Base-by-base conservation (phyloP, 805 yeast species). In the Teunomyces cretensis region DNA sequence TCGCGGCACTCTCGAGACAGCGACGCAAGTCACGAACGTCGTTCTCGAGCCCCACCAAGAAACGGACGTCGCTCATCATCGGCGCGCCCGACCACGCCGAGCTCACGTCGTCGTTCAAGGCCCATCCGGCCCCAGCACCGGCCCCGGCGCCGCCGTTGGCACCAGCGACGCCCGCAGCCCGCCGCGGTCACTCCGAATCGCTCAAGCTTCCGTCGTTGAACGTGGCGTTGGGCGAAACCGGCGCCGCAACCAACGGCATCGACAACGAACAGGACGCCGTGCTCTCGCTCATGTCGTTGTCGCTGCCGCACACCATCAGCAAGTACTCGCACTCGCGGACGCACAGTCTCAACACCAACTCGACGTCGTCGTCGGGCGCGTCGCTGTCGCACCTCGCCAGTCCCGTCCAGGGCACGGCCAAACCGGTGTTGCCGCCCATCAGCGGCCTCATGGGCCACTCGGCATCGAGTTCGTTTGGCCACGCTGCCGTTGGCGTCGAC, bases 201-300 rank as follows among this genome's bases (percentile, higher is more conserved):
- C 43, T 53, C 15, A 54, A 55, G 42, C 49, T 64, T 13, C 71
- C 70, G 6, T 67, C 70, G 8, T 48, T 65, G 13, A 65, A 62
- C 39, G 52, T 64, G 6, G 62, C 65, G 2, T 45, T 61, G 33
- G 42, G 30, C 15, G 27, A 39, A 9, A 24, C 26, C 33, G 22
- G n/a, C 24, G 16, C n/a, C 5, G 45, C 41, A 7, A 24, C 26
- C 33, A 32, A 37, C 24, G 39, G 58, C 42, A 50, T 60, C 48
- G 59, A 62, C 49, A 58, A 63, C 39, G 84, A 79, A 49, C 78
- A 78, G 53, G 83, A 79, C 40, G 84, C 84, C 6, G 74, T 79
- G 9, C 63, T 74, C 55, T 77, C 83, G 16, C 64, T 79, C 42
- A 79, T 79, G 73, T 75, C 81, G 31, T 64, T 79, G 33, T 71